Evolutionary conservation across 2,329 filamentous ascomycete species (phyloP).

Genomic region (Cadophora sp.): DNA sequence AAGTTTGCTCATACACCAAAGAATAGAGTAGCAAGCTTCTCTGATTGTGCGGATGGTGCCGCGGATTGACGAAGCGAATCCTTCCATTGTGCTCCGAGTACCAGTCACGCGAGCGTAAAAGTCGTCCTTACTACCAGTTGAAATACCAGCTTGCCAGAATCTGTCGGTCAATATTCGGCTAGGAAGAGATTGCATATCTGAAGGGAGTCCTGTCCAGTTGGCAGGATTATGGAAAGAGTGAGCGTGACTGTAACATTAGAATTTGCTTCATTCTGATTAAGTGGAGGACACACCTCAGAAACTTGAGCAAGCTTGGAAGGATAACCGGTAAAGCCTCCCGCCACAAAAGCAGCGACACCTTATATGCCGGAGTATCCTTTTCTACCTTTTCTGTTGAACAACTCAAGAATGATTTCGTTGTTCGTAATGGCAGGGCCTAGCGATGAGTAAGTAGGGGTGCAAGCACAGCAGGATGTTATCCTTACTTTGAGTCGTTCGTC

Average conservation of each 20-base stretch:
- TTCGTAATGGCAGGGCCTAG: conserved; percentile 75
- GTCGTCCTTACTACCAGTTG: conserved; percentile 92
- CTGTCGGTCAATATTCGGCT: conserved; percentile 87
- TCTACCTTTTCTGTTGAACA: conserved; percentile 91
- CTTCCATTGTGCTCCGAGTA: conserved; percentile 88
- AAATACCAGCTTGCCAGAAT: conserved; percentile 99
- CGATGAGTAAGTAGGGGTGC: not conserved
- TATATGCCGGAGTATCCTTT: conserved; percentile 73
- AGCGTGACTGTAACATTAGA: conserved; percentile 66
- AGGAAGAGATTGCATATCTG: conserved; percentile 79
- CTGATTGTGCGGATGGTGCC: conserved; percentile 88
- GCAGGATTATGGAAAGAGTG: conserved; percentile 88
- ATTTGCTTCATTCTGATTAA: conserved; percentile 22
- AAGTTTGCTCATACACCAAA: conserved; percentile 91
- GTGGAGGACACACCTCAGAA: conserved; percentile 62
- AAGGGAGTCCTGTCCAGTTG: conserved; percentile 81
- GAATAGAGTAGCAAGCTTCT: conserved; percentile 91
- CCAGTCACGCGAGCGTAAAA: conserved; percentile 92
- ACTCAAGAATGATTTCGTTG: conserved; percentile 90
- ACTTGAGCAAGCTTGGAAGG: conserved; percentile 83
- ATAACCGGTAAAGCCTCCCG: conserved; percentile 80
- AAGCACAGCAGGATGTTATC: conserved; percentile 38
- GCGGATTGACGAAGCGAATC: conserved; percentile 90
- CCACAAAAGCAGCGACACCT: conserved; percentile 84
- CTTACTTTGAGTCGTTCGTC: conserved; percentile 73